A percentile compares a stretch with the other conserved stretches of the same genome.
Conservation (phyloP, 2,329 filamentous ascomycete genomes). For the Botrytis cinerea region DNA sequence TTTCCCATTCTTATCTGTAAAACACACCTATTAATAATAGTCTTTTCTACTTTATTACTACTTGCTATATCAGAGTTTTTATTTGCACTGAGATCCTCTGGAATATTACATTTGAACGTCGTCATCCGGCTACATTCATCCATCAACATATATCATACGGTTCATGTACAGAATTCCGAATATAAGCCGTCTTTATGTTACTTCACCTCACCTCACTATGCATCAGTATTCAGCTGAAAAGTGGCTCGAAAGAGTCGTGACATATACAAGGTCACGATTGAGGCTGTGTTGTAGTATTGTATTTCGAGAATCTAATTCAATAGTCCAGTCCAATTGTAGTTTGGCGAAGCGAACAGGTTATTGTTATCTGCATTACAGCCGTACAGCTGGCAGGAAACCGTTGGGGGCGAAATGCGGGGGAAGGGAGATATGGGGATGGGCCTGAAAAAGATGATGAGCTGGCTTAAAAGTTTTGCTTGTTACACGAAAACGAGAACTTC, state of each 20-base stretch:
- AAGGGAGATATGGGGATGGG: slow-evolving; percentile 19
- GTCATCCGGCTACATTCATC: too few relatives aligned
- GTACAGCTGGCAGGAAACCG: slow-evolving; percentile 3
- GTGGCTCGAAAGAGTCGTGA: not conserved
- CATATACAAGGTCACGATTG: slow-evolving; percentile 14
- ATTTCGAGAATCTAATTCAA: slow-evolving; percentile 12
- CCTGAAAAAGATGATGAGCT: slow-evolving; percentile 13
- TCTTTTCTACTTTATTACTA: not conserved
- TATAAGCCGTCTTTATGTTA: not conserved
- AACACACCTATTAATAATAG: not conserved
- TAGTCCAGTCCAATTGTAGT: slow-evolving; percentile 9
- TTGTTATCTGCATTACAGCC: slow-evolving; percentile 10
- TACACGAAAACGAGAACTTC: slow-evolving; percentile 10
- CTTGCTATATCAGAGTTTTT: not conserved
- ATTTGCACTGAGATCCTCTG: not conserved
- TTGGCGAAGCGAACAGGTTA: slow-evolving; percentile 3
- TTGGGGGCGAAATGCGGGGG: slow-evolving; percentile 23
- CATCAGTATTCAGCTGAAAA: slow-evolving; percentile 18
- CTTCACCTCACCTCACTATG: not conserved
- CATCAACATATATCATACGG: not conserved
- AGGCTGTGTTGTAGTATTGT: slow-evolving; percentile 23
- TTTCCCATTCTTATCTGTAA: not conserved
- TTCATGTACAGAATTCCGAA: slow-evolving; percentile 5
- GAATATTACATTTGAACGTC: not conserved
- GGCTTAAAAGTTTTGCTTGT: slow-evolving; percentile 9